Conservation (phyloP, 2,329 filamentous ascomycete species). For the Keithomyces neogunnii region DNA sequence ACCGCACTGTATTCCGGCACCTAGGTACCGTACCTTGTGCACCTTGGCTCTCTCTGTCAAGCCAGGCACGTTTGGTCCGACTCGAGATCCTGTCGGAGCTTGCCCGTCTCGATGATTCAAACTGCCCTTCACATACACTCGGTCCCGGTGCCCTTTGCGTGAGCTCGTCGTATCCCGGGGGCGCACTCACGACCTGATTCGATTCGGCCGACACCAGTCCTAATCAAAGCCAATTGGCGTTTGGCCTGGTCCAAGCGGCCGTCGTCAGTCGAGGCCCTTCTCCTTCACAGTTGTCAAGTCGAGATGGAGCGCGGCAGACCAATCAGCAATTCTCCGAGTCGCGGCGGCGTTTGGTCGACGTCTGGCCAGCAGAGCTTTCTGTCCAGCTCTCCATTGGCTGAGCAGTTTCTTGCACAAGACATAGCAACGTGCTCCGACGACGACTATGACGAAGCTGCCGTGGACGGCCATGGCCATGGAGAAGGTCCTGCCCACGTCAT, state of each 20-base stretch:
- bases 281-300: neutral
- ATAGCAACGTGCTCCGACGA: conserved; percentile 56
- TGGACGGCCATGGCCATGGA: conserved; percentile 22
- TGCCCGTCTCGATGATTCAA: too few species aligned
- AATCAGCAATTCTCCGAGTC: conserved; percentile 4
- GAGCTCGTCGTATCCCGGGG: too few species aligned
- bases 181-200: too few species aligned
- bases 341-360: conserved; percentile 3
- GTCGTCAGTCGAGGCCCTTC: neutral
- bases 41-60: too few species aligned
- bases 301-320: conserved; percentile 4
- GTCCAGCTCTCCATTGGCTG: conserved; percentile 56
- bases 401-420: conserved; percentile 57
- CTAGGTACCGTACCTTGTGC: too few species aligned
- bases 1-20: too few species aligned
- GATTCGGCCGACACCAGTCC: too few species aligned
- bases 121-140: too few species aligned
- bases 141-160: too few species aligned
- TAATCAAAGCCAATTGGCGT: too few species aligned
- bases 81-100: too few species aligned
- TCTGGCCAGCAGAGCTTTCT: conserved; percentile 28
- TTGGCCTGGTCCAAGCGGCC: neutral
- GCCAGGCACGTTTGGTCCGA: too few species aligned
- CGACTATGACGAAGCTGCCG: conserved; percentile 30
- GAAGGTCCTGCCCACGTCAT: conserved; percentile 33